Conservation (phyloP, 176 grass and related monocot species). For the bread wheat (Triticum aestivum) region IWGSC_CS_RefSeq_v2.1 NC_057801.1:535688756-535689255, state of each 20-base stretch:
- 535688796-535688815: too few species aligned
- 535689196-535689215: constrained; percentile 14
- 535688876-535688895: neutral
- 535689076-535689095: constrained; percentile 8
- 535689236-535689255: constrained; percentile 28
- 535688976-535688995: constrained; percentile 3
- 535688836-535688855: neutral
- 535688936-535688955: constrained; percentile 21
- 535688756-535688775: too few species aligned
- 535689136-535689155: constrained; percentile 2
- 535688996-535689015: constrained; percentile 27
- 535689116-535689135: constrained; percentile 1
- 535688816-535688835: too few species aligned
- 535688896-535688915: constrained; percentile 23
- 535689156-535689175: constrained; percentile 15
- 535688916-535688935: constrained; percentile 29
- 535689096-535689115: neutral
- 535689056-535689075: constrained; percentile 23
- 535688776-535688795: too few species aligned
- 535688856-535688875: neutral
- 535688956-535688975: constrained; percentile 21
- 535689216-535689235: constrained; percentile 12
- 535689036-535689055: constrained; percentile 11
- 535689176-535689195: constrained; percentile 12
- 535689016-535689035: neutral